A percentile compares a stretch with the other conserved stretches of the same genome.
These are phyloP conservation scores for Xylaria cubensis DNA, from an alignment of 495 filamentous ascomycete genomes.

Conservation along the genomic window DNA sequence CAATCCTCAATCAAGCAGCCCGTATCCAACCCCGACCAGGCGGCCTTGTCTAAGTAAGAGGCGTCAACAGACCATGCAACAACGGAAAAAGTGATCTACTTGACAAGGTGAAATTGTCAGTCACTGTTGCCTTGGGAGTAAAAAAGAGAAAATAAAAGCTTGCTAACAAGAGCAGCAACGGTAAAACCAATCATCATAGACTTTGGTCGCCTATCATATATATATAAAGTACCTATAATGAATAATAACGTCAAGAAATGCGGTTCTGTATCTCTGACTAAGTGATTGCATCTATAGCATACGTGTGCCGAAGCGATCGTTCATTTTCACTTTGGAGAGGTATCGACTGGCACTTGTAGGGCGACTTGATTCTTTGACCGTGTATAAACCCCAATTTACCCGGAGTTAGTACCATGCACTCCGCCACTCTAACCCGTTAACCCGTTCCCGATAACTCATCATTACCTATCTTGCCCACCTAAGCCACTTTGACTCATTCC, in stretches of 20 bases:
- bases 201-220: neutral
- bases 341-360: neutral
- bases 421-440: neutral
- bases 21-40: slow-evolving; percentile 5
- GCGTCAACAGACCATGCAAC: neutral
- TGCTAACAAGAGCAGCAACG: neutral
- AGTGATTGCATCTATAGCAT: neutral
- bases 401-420: neutral
- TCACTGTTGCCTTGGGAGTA: neutral
- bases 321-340: neutral
- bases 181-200: neutral
- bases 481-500: neutral
- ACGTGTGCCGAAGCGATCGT: neutral
- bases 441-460: neutral
- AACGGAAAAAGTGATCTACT: neutral
- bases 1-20: neutral
- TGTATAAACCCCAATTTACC: neutral
- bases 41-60: slow-evolving; percentile 15
- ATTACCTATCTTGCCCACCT: neutral
- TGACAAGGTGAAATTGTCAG: neutral
- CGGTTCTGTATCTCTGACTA: neutral
- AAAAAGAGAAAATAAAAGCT: neutral
- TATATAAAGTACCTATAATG: neutral
- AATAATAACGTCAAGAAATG: neutral
- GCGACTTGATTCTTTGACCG: neutral